Conservation (phyloP, 805 yeast genomes). For the Schizosaccharomyces lindneri region DNA sequence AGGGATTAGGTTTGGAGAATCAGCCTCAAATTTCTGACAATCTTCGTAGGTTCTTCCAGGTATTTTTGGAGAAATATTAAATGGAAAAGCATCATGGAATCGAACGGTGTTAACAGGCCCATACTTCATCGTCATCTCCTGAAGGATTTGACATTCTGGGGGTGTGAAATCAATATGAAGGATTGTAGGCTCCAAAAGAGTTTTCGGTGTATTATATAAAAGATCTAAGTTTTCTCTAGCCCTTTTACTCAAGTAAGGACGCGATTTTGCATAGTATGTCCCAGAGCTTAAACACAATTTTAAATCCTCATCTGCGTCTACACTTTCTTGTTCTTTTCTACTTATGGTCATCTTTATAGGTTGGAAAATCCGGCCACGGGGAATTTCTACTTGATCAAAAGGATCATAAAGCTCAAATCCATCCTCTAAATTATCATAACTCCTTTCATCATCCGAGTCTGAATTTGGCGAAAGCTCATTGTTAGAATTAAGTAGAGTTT, state of each 20-base stretch:
- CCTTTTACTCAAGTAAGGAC: background rate
- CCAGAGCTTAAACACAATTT: background rate
- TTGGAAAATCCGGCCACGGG: background rate
- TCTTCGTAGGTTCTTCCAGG: background rate
- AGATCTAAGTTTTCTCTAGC: background rate
- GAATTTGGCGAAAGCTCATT: background rate
- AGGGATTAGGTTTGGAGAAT: background rate
- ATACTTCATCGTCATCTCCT: background rate
- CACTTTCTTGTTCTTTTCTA: background rate
- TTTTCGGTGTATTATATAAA: background rate
- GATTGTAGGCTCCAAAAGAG: background rate
- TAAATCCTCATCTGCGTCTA: background rate
- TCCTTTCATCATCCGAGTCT: background rate
- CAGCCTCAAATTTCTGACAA: background rate
- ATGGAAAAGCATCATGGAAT: background rate
- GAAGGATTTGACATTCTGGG: background rate
- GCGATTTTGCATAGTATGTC: background rate
- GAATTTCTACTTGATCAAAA: background rate
- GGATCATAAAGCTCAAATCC: background rate
- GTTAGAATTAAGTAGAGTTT: background rate
- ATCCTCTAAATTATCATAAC: background rate
- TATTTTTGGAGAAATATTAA: background rate
- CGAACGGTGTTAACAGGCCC: background rate
- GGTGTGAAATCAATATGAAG: background rate
- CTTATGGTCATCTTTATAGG: background rate